Percentiles rank a stretch among this genome's conserved stretches.
phyloP scores from a whole-genome alignment of 345 rosid species.

The Lagerstroemia speciosa region DNA sequence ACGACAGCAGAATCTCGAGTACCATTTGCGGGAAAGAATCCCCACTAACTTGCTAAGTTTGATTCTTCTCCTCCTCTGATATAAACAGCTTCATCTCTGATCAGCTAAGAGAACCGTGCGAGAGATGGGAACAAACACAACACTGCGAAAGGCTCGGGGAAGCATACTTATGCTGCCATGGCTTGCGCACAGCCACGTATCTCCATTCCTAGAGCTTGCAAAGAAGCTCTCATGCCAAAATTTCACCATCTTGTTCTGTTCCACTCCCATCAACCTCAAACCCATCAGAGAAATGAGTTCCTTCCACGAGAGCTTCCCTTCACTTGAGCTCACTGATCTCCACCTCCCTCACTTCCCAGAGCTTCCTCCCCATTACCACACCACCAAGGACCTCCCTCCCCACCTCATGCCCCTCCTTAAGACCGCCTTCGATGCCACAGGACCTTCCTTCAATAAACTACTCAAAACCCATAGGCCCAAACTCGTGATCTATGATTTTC shows the following conservation, averaged over 20 bases:
- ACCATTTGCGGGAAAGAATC: no score
- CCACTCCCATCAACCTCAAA: constrained; percentile 24
- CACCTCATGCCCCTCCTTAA: constrained; percentile 22
- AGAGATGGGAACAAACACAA: not conserved
- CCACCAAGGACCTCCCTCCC: constrained; percentile 30
- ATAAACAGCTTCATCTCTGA: not conserved
- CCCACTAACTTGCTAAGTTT: no score
- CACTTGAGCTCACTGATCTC: constrained; percentile 19
- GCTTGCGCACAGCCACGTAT: constrained; percentile 31
- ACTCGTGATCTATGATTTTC: constrained; percentile 22
- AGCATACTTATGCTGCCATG: constrained; percentile 29
- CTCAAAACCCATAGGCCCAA: constrained; percentile 16
- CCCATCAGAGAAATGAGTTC: constrained; percentile 4
- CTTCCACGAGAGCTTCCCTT: not conserved
- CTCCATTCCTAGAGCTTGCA: constrained; percentile 28
- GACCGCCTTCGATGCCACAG: constrained; percentile 17
- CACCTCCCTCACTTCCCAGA: constrained; percentile 21
- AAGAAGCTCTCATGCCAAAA: constrained; percentile 16
- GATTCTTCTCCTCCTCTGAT: no score
- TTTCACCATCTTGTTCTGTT: constrained; percentile 20
- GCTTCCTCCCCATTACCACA: constrained; percentile 22
- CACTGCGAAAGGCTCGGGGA: not conserved
- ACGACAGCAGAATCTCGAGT: no score
- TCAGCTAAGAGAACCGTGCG: not conserved
- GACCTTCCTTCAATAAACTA: constrained; percentile 11